These are phyloP conservation scores for Debaryomyces sp. DNA, from an alignment of 1,139 yeast genomes.

Conservation along the genomic window DNA sequence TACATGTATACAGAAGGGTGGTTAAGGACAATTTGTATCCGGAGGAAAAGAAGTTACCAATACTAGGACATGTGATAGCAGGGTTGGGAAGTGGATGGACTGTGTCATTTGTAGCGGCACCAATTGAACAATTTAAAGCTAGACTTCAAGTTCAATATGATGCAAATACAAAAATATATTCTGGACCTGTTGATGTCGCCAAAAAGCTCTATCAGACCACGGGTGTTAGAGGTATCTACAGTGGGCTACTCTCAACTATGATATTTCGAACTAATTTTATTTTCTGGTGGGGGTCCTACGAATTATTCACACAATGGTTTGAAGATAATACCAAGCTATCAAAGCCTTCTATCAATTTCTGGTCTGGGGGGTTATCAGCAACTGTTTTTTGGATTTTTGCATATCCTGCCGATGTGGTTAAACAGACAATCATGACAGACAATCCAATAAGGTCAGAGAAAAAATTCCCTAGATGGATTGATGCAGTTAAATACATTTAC, in stretches of 20 bases:
- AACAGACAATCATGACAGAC: conserved; percentile 86
- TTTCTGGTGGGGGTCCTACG: conserved; percentile 96
- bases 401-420: conserved; percentile 87
- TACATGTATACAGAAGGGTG: conserved; percentile 72
- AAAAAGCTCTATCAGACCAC: conserved; percentile 52
- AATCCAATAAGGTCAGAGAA: conserved; percentile 63
- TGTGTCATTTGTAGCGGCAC: conserved; percentile 92
- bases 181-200: conserved; percentile 81
- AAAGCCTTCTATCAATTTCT: conserved; percentile 74
- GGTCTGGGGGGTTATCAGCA: conserved; percentile 90
- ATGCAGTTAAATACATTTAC: conserved; percentile 73
- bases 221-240: conserved; percentile 74
- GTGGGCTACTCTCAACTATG: conserved; percentile 85
- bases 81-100: conserved; percentile 89
- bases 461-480: conserved; percentile 68
- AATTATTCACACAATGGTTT: conserved; percentile 71
- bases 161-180: conserved; percentile 64
- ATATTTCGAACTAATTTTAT: conserved; percentile 83
- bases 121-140: conserved; percentile 88
- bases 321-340: conserved; percentile 63
- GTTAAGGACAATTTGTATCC: conserved; percentile 66
- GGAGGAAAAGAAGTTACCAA: conserved; percentile 62
- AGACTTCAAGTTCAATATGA: conserved; percentile 89
- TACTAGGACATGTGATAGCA: conserved; percentile 74
- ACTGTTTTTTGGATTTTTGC: conserved; percentile 90